Conservation (phyloP, 129 eudicot genomes). For the Saussurea involucrata region DNA sequence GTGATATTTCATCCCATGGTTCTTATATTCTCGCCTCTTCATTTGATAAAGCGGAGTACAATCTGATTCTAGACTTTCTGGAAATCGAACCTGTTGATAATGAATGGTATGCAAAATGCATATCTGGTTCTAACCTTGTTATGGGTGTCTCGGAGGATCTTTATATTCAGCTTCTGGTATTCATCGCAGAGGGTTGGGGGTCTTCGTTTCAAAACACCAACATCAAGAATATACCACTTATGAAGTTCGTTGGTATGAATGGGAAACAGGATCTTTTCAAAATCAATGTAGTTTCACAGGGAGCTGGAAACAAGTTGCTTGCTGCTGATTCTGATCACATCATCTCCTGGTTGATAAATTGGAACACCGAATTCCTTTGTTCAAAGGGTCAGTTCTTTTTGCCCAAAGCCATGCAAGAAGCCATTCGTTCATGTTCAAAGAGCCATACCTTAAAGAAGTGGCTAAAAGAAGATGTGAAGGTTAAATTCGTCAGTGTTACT, state of each 20-base stretch:
- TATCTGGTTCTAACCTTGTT: slow-evolving; percentile 43
- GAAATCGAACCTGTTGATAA: slow-evolving; percentile 28
- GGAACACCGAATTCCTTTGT: slow-evolving; percentile 38
- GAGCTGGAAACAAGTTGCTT: slow-evolving; percentile 14
- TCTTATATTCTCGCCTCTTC: slow-evolving; percentile 34
- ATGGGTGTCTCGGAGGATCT: slow-evolving; percentile 39
- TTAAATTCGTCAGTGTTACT: slow-evolving; percentile 20
- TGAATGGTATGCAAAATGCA: slow-evolving; percentile 64
- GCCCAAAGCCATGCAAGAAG: slow-evolving; percentile 35
- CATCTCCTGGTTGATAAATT: slow-evolving; percentile 38
- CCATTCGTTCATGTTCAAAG: slow-evolving; percentile 6
- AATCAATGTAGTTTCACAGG: background rate
- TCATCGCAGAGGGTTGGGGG: slow-evolving; percentile 44
- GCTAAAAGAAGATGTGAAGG: slow-evolving; percentile 32
- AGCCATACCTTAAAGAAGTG: slow-evolving; percentile 26
- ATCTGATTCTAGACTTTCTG: slow-evolving; percentile 29
- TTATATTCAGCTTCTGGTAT: slow-evolving; percentile 42
- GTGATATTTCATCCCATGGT: slow-evolving; percentile 50
- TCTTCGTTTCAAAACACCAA: slow-evolving; percentile 29
- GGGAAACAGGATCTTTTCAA: slow-evolving; percentile 29
- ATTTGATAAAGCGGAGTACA: slow-evolving; percentile 37
- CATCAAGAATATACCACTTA: slow-evolving; percentile 32
- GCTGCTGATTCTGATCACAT: slow-evolving; percentile 11
- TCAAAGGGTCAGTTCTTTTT: slow-evolving; percentile 16
- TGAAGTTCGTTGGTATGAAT: slow-evolving; percentile 35